Evolutionary conservation across 2,329 filamentous ascomycete genomes (phyloP).

Genomic region (Pyrenochaeta sp.): DNA sequence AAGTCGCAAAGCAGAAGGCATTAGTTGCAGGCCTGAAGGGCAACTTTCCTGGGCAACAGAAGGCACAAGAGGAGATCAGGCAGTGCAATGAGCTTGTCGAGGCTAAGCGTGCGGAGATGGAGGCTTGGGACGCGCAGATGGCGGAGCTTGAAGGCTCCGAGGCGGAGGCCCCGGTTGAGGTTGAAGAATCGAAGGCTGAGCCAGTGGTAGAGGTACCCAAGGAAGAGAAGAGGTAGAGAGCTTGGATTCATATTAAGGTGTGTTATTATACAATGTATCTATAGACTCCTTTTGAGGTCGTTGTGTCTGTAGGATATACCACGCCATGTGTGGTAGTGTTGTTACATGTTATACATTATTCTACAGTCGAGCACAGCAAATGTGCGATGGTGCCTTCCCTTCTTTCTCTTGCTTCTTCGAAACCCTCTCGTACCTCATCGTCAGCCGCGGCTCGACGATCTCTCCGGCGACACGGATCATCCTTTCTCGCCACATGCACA

Average conservation of each 20-base stretch:
- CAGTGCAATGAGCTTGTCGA: conserved; percentile 17
- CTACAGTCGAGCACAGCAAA: background rate
- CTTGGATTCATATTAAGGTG: conserved; percentile 1
- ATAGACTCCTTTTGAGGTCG: conserved; percentile 17
- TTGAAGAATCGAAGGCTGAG: conserved; percentile 4
- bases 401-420: background rate
- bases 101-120: conserved; percentile 16
- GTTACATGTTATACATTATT: conserved; percentile 9
- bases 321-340: conserved; percentile 2
- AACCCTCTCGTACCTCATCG: background rate
- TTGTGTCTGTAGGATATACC: conserved; percentile 20
- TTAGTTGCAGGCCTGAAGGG: conserved; percentile 14
- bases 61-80: conserved; percentile 16
- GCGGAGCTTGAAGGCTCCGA: conserved; percentile 1
- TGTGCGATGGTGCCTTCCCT: background rate
- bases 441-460: conserved; percentile 5
- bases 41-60: conserved; percentile 14
- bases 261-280: conserved; percentile 27
- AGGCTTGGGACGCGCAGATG: conserved; percentile 6
- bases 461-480: background rate
- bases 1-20: conserved; percentile 22
- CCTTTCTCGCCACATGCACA: background rate
- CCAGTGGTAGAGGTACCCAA: conserved; percentile 6
- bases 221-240: conserved; percentile 18
- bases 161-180: background rate